phyloP scores from a whole-genome alignment of 2,329 filamentous ascomycete genomes.

The Cytospora chrysosperma region DNA sequence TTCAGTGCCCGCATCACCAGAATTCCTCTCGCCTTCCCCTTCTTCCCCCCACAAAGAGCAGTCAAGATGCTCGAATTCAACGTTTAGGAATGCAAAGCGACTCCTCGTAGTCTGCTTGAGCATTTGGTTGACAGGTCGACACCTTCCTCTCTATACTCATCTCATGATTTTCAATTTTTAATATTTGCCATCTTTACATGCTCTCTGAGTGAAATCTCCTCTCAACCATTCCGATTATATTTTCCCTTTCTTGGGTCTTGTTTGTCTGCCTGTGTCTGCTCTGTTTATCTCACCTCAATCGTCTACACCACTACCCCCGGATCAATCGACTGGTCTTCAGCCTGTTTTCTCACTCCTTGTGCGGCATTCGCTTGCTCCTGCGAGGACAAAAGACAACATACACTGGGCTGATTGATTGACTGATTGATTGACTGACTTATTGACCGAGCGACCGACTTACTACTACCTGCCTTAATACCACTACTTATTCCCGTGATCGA shows the following conservation, averaged over 20 bases:
- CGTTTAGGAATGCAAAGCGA: conserved; percentile 52
- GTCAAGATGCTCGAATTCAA: conserved; percentile 54
- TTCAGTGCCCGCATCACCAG: conserved; percentile 31
- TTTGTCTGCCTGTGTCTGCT: conserved; percentile 24
- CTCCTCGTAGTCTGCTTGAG: conserved; percentile 56
- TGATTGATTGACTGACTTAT: neutral
- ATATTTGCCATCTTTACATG: conserved; percentile 13
- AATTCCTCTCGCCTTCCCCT: conserved; percentile 33
- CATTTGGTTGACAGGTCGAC: conserved; percentile 29
- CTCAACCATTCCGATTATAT: conserved; percentile 9
- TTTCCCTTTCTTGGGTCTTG: conserved; percentile 9
- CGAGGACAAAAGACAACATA: conserved; percentile 31
- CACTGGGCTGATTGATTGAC: neutral
- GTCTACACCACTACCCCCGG: no score
- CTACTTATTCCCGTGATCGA: conserved; percentile 4
- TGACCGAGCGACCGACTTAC: neutral
- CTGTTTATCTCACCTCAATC: conserved; percentile 29
- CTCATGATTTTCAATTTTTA: conserved; percentile 22
- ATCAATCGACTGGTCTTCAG: neutral
- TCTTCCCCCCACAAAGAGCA: conserved; percentile 49
- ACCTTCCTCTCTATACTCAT: conserved; percentile 32
- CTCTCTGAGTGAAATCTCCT: conserved; percentile 15
- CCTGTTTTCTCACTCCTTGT: conserved; percentile 4
- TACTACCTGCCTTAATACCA: conserved; percentile 14
- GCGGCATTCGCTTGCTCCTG: conserved; percentile 39